These are phyloP conservation scores for Akanthomyces muscarius DNA, from an alignment of 2,329 filamentous ascomycete genomes.

Conservation along the genomic window DNA sequence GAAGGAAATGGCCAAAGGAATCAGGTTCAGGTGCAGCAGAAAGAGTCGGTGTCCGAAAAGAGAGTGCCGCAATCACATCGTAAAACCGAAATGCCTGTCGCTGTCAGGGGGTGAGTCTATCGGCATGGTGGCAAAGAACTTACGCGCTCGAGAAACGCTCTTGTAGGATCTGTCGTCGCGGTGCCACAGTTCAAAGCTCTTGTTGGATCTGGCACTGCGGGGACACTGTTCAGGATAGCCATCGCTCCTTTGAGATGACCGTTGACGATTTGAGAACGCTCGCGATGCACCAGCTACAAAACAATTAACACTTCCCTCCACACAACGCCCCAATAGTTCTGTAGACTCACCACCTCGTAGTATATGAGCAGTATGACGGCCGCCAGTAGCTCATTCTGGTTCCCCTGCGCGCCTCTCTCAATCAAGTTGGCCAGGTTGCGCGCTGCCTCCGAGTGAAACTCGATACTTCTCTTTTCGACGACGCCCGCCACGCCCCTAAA, in stretches of 20 bases:
- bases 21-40: slow-evolving; percentile 46
- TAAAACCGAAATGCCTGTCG: slow-evolving; percentile 60
- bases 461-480: slow-evolving; percentile 50
- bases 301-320: background rate
- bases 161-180: slow-evolving; percentile 45
- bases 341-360: slow-evolving; percentile 55
- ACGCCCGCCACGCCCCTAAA: slow-evolving; percentile 52
- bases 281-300: slow-evolving; percentile 54
- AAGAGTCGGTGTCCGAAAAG: slow-evolving; percentile 55
- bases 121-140: slow-evolving; percentile 11
- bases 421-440: slow-evolving; percentile 55
- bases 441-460: slow-evolving; percentile 58
- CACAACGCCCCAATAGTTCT: too few relatives aligned
- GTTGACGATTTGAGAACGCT: slow-evolving; percentile 56
- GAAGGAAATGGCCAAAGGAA: slow-evolving; percentile 44
- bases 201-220: slow-evolving; percentile 45
- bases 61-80: slow-evolving; percentile 61
- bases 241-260: slow-evolving; percentile 59
- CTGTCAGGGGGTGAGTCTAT: background rate
- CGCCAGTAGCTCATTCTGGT: slow-evolving; percentile 55
- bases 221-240: slow-evolving; percentile 53
- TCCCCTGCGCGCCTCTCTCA: slow-evolving; percentile 45
- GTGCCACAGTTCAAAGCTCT: slow-evolving; percentile 46
- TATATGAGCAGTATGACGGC: slow-evolving; percentile 60
- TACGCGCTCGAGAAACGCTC: slow-evolving; percentile 57